Base-by-base conservation (phyloP, 2,329 filamentous ascomycete species). In the Chalaropsis ovoidea region DNA sequence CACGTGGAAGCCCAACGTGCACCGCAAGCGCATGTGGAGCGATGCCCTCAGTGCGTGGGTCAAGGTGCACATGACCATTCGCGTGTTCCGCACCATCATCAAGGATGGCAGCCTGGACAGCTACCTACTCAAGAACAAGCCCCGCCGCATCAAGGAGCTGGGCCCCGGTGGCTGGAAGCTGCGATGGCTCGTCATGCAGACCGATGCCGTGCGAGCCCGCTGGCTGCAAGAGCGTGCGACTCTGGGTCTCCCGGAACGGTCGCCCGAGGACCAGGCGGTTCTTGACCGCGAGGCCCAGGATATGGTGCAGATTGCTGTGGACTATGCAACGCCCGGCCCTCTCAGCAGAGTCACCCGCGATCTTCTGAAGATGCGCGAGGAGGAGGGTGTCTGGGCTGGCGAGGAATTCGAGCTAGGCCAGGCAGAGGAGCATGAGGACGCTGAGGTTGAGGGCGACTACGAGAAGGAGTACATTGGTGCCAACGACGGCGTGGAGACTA, bases 151-250 rank as follows among this genome's bases (percentile, higher is more conserved):
- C 72, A 89, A 86, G 78, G 90, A 96, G 75, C 79, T 99, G 66
- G 94, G 94, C 4, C 85, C 93, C 63, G 87, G 87, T 69, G 94
- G 94, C 6, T 99, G 94, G 94, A 84, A 86, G 71, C 77, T 99
- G 72, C 81, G 94, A 69, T 96, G 91, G 89, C 83, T 89, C 68
- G 79, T 99, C 68, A 90, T 96, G 86, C 89, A 93, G 77, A 91
- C 86, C 3, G 72, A 72, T 0, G 76, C 77, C 22, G 82, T 95
- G 62, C 84, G 86, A 74, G 81, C 82, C 70, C 79, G 82, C 69
- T 89, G 91, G 72, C 81, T 81, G 52, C 74, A 77, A 62, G 81
- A 96, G 77, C 80, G 90, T 68, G 76, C 79, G 67, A 77, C 77
- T 22, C 74, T 94, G 62, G 89, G 90, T 0, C 72, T 96, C 67